Percentiles rank a stretch among this genome's conserved stretches.
Conservation (phyloP, 2,329 filamentous ascomycete species). For the Diaporthe vaccinii region DNA sequence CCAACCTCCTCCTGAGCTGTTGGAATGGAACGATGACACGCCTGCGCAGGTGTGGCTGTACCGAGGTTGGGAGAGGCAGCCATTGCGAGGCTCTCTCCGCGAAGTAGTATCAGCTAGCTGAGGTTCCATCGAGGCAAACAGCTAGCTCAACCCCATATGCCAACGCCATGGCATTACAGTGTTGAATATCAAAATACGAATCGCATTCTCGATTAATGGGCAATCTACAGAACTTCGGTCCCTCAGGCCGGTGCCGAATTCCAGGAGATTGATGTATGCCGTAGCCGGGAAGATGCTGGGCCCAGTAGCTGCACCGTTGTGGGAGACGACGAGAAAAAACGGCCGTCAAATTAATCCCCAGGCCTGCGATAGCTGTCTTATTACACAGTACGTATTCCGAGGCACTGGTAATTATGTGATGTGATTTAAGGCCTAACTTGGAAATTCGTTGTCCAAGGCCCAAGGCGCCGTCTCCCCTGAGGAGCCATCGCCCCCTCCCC, state of each 20-base stretch:
- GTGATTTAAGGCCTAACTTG: slow-evolving; percentile 26
- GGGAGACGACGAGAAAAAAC: neutral
- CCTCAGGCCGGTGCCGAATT: slow-evolving; percentile 32
- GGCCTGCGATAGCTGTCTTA: neutral
- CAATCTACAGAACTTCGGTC: slow-evolving; percentile 25
- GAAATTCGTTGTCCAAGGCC: slow-evolving; percentile 22
- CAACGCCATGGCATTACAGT: neutral
- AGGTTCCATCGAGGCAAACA: neutral
- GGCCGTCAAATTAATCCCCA: slow-evolving; percentile 17
- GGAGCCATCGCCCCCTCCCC: slow-evolving; percentile 22
- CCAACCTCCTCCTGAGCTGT: slow-evolving; percentile 19
- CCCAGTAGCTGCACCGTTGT: slow-evolving; percentile 19
- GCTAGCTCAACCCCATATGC: neutral
- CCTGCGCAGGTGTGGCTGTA: neutral
- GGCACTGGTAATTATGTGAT: slow-evolving; percentile 16
- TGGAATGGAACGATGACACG: slow-evolving; percentile 12
- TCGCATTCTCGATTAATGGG: slow-evolving; percentile 16
- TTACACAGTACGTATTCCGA: slow-evolving; percentile 15
- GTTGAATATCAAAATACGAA: slow-evolving; percentile 29
- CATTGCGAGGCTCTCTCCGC: neutral
- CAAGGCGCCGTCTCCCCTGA: slow-evolving; percentile 4
- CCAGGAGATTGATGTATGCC: slow-evolving; percentile 35
- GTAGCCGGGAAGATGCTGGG: slow-evolving; percentile 40
- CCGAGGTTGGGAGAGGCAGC: slow-evolving; percentile 12
- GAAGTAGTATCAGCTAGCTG: slow-evolving; percentile 1